phyloP scores from a whole-genome alignment of 169 alveolate genomes.

The Cryptosporidium parvum region DNA sequence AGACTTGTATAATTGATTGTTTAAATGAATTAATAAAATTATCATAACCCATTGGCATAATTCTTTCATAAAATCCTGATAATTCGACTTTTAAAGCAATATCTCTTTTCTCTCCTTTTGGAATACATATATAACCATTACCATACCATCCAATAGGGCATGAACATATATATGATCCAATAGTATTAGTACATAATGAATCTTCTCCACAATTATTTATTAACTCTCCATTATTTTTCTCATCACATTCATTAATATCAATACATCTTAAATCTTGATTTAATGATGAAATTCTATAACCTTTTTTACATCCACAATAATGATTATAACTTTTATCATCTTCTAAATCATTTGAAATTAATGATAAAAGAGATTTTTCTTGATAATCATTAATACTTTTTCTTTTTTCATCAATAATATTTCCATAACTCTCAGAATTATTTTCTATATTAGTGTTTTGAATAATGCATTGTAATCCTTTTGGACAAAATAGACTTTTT shows the following conservation, averaged over 20 bases:
- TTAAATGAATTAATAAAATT: slow-evolving; percentile 20
- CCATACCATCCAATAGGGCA: slow-evolving; percentile 78
- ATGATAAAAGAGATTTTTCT: not conserved
- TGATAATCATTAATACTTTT: not conserved
- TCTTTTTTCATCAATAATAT: not conserved
- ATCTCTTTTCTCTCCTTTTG: slow-evolving; percentile 76
- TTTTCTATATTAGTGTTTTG: not conserved
- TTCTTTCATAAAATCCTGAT: slow-evolving; percentile 50
- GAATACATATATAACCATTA: slow-evolving; percentile 77
- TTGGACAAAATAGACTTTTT: not conserved
- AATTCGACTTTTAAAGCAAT: slow-evolving; percentile 46
- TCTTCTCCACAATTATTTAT: slow-evolving; percentile 70
- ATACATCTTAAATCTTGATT: slow-evolving; percentile 6
- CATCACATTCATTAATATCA: slow-evolving; percentile 45
- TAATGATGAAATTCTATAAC: slow-evolving; percentile 14
- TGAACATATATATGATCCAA: slow-evolving; percentile 77
- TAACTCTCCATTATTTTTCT: not conserved
- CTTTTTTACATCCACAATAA: slow-evolving; percentile 63
- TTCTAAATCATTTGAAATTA: not conserved
- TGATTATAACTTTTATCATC: not conserved
- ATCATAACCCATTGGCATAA: slow-evolving; percentile 27
- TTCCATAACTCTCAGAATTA: not conserved
- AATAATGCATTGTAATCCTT: slow-evolving; percentile 49
- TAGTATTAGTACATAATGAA: slow-evolving; percentile 78
- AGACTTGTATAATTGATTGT: slow-evolving; percentile 31